phyloP scores from a whole-genome alignment of 1,139 yeast species.

The Yamadazyma atlantica region DNA sequence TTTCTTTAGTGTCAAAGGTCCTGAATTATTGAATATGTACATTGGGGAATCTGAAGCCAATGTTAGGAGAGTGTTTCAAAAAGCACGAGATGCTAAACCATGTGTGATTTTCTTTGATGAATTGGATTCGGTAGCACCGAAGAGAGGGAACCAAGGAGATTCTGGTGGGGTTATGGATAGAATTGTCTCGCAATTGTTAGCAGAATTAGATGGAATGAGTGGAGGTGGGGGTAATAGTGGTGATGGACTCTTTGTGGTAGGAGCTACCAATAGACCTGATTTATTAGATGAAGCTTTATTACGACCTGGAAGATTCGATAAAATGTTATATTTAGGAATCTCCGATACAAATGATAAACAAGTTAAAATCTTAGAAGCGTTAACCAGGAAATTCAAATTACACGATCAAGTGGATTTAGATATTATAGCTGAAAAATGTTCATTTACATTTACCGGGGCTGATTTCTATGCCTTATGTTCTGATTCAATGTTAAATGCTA shows the following conservation, averaged over 20 bases:
- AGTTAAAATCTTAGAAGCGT: constrained; percentile 78
- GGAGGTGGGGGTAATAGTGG: constrained; percentile 49
- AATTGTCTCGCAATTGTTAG: constrained; percentile 89
- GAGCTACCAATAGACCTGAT: constrained; percentile 97
- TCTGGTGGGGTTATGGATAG: constrained; percentile 99
- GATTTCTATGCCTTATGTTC: constrained; percentile 95
- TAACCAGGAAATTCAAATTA: constrained; percentile 79
- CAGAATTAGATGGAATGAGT: constrained; percentile 96
- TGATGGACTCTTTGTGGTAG: constrained; percentile 95
- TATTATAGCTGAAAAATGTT: constrained; percentile 68
- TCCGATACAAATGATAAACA: constrained; percentile 91
- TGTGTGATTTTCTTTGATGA: constrained; percentile 97
- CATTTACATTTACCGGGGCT: constrained; percentile 93
- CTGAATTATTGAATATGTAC: constrained; percentile 92
- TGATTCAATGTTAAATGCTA: constrained; percentile 92
- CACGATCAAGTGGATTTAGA: constrained; percentile 59
- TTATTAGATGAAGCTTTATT: constrained; percentile 87
- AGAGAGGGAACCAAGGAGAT: constrained; percentile 97
- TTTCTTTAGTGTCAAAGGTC: constrained; percentile 95
- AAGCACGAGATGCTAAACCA: constrained; percentile 94
- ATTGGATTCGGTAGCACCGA: constrained; percentile 96
- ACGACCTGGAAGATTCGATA: constrained; percentile 96
- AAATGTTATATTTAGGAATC: constrained; percentile 89
- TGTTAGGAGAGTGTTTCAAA: constrained; percentile 89
- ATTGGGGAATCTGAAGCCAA: constrained; percentile 98